Base-by-base conservation (phyloP, 73 alveolate species). In the Symbiodinium pilosum region DNA sequence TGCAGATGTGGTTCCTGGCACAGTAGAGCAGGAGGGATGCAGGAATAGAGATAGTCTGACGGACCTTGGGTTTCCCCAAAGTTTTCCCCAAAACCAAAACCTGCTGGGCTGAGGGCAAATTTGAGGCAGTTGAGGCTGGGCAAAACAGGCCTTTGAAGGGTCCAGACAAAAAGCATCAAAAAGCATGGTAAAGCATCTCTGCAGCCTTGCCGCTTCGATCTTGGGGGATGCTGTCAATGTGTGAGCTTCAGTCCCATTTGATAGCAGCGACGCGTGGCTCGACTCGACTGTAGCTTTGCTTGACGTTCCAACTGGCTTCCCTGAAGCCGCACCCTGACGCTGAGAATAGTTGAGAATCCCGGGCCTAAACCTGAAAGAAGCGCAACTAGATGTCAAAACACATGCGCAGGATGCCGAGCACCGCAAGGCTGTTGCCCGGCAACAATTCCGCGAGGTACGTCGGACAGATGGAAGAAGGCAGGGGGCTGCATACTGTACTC, bases 1-100 rank as follows among this genome's bases (percentile, higher is more conserved):
- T n/a, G 52, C 97, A 20, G 97, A 91, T 43, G 97, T 91, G 42
- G n/a, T 56, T 18, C 97, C 97, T 16, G 81, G 97, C 36, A 91
- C 97, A 28, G 32, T 69, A 40, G 97, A 91, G 68, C 97, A 91
- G 97, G 97, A 73, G 6, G 77, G 14, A n/a, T n/a, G n/a, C n/a
- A n/a, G n/a, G n/a, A n/a, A n/a, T n/a, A n/a, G n/a, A n/a, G n/a
- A n/a, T n/a, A n/a, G n/a, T n/a, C n/a, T n/a, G n/a, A n/a, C n/a
- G n/a, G n/a, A n/a, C n/a, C n/a, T n/a, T n/a, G n/a, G n/a, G n/a
- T n/a, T n/a, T n/a, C n/a, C n/a, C n/a, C n/a, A n/a, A n/a, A n/a
- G n/a, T n/a, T n/a, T n/a, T n/a, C 73, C 20, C 26, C 73, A 5
- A 54, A 24, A 26, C 34, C 30, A 5, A 54, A 5, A n/a, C 73